phyloP scores from a whole-genome alignment of 1,139 yeast genomes.

The Dujonia santamariae region DNA sequence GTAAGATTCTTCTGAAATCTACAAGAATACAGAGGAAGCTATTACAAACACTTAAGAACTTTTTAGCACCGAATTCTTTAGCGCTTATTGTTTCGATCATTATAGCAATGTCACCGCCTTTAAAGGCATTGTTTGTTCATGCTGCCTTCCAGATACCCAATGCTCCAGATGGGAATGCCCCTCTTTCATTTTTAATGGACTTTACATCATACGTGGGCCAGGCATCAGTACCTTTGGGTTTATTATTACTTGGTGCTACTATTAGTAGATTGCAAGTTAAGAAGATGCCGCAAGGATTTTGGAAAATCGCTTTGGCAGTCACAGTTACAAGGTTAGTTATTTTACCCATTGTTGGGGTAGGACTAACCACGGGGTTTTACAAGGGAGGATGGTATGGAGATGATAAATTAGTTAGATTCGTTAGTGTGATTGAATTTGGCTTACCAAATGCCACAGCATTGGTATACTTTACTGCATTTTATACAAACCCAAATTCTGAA shows the following conservation, averaged over 20 bases:
- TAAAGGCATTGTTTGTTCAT: constrained; percentile 71
- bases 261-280: constrained; percentile 67
- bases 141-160: constrained; percentile 31
- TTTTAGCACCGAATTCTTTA: constrained; percentile 67
- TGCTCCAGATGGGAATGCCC: constrained; percentile 86
- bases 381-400: constrained; percentile 48
- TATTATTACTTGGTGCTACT: constrained; percentile 80
- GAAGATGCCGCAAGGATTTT: constrained; percentile 63
- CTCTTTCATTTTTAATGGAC: constrained; percentile 81
- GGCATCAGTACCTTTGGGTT: constrained; percentile 87
- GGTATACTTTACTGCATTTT: constrained; percentile 81
- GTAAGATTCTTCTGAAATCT: too few species aligned
- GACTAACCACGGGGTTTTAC: constrained; percentile 40
- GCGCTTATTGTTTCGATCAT: constrained; percentile 60
- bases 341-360: constrained; percentile 46
- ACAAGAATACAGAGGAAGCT: too few species aligned
- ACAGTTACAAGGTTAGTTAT: constrained; percentile 33
- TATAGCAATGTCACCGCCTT: constrained; percentile 82
- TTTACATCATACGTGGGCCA: constrained; percentile 74
- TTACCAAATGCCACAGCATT: constrained; percentile 85
- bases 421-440: constrained; percentile 75
- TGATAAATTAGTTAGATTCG: constrained; percentile 54
- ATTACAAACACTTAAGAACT: constrained; percentile 39
- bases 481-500: constrained; percentile 60
- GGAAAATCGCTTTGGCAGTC: constrained; percentile 53